Base-by-base conservation (phyloP, 2,329 filamentous ascomycete genomes). In the Colletotrichum plurivorum region DNA sequence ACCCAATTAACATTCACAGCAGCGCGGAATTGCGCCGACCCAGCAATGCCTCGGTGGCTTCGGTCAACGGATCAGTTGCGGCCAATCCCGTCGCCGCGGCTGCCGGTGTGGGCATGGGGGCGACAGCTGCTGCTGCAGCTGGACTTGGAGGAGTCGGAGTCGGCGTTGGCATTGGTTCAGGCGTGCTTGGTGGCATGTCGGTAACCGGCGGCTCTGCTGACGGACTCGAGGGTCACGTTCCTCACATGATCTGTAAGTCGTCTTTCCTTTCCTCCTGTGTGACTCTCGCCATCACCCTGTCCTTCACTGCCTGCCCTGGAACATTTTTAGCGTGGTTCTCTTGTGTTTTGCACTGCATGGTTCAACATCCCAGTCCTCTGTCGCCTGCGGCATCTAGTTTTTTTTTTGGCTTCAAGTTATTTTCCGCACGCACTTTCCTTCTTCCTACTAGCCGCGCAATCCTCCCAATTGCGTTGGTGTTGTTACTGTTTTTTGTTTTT, bases 181-280 rank as follows among this genome's bases (percentile, higher is more conserved):
- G 63, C 36, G 41, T 66, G 12, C 66, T 69, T 55, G 66, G 66
- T 27, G 66, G 62, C 15, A 48, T 69, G 49, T 66, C 66, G 54
- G 66, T 49, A 53, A 22, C 66, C 54, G 54, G 66, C 62, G 62
- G 66, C 54, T 66, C 66, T 66, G 31, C 69, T 71, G 63, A 63
- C 53, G 73, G 73, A 59, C 69, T 78, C 54, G 82, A 85, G 49
- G 79, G 79, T 75, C 84, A 86, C 72, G 79, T 83, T 66, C 81
- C 84, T 72, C 83, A 84, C 76, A 78, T 84, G 74, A 78, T 84
- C 72, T 84, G 84, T 87, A 82, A 83, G 84, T 82, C 31, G 25
- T 20, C 20, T 56, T 45, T 46, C 18, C 46, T 65, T 53, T 52
- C 13, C 67, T 12, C 27, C 13, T 36, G 5, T 36, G 59, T 48